Evolutionary conservation across 331 rosid genomes (phyloP).

Genomic region (Rhamnella rubrinervis): DNA sequence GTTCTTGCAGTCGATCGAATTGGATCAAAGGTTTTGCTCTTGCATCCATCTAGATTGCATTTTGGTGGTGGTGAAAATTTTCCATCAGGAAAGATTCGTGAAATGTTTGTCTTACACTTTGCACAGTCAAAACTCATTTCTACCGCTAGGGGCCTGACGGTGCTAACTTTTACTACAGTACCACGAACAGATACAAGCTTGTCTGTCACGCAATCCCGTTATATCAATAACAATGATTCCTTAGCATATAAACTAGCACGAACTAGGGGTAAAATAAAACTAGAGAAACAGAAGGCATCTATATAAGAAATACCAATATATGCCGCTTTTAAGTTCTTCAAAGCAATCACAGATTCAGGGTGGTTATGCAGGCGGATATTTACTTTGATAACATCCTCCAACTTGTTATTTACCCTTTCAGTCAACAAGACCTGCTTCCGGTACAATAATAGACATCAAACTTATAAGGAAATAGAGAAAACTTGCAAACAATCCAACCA

Average conservation of each 20-base stretch:
- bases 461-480: slow-evolving; percentile 5
- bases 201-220: slow-evolving; percentile 45
- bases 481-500: slow-evolving; percentile 4
- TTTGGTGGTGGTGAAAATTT: slow-evolving; percentile 76
- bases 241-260: slow-evolving; percentile 2
- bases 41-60: slow-evolving; percentile 83
- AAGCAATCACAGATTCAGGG: slow-evolving; percentile 80
- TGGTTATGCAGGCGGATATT: slow-evolving; percentile 74
- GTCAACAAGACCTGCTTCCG: slow-evolving; percentile 54
- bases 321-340: slow-evolving; percentile 91
- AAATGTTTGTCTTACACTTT: slow-evolving; percentile 67
- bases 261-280: slow-evolving; percentile 15
- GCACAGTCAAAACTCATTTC: slow-evolving; percentile 78
- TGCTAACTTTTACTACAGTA: slow-evolving; percentile 85
- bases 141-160: slow-evolving; percentile 71
- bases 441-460: not conserved
- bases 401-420: slow-evolving; percentile 30
- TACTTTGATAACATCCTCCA: slow-evolving; percentile 52
- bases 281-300: not conserved
- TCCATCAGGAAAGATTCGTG: slow-evolving; percentile 77
- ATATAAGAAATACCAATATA: slow-evolving; percentile 59
- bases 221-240: slow-evolving; percentile 19
- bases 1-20: slow-evolving; percentile 74
- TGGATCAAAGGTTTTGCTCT: slow-evolving; percentile 75
- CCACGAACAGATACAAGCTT: slow-evolving; percentile 95